Evolutionary conservation across 2,329 filamentous ascomycete genomes (phyloP).

Genomic region (Lecanosticta acicola): DNA sequence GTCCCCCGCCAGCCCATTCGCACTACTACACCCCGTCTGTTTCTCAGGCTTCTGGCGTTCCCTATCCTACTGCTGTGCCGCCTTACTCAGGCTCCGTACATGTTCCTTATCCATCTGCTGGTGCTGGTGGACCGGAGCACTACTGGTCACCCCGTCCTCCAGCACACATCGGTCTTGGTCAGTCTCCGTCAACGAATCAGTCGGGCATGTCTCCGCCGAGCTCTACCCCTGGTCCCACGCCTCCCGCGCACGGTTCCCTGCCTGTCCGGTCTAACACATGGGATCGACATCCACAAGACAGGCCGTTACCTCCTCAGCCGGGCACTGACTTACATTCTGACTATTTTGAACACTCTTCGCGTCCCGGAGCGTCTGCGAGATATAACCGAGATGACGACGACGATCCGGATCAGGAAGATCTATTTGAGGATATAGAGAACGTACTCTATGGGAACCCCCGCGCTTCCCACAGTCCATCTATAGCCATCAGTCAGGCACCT

Average conservation of each 20-base stretch:
- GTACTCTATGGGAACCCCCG: conserved; percentile 41
- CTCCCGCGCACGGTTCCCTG: conserved; percentile 35
- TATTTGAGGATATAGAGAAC: conserved; percentile 54
- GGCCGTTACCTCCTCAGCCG: conserved; percentile 56
- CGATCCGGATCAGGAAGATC: conserved; percentile 48
- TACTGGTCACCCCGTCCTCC: conserved; percentile 28
- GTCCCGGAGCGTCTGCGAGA: conserved; percentile 15
- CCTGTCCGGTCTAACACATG: conserved; percentile 43
- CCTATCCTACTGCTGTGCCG: conserved; percentile 21
- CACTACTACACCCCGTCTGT: conserved; percentile 17
- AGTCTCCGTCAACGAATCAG: conserved; percentile 25
- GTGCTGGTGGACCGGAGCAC: conserved; percentile 3
- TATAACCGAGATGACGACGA: conserved; percentile 8
- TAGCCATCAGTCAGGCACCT: conserved; percentile 34
- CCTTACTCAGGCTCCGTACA: conserved; percentile 19
- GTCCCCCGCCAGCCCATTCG: conserved; percentile 20
- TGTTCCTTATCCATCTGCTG: conserved; percentile 4
- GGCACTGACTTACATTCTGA: conserved; percentile 35
- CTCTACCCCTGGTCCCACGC: conserved; percentile 48
- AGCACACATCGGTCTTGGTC: conserved; percentile 18
- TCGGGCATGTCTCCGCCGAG: conserved; percentile 29
- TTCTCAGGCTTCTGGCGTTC: conserved; percentile 13
- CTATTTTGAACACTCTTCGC: conserved; percentile 32
- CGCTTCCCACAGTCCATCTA: conserved; percentile 29
- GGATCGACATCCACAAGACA: conserved; percentile 51